Percentiles rank a stretch among this genome's conserved stretches.
These are phyloP conservation scores for Mycena polygramma DNA, from an alignment of 768 basidiomycete genomes.

Conservation along the genomic window DNA sequence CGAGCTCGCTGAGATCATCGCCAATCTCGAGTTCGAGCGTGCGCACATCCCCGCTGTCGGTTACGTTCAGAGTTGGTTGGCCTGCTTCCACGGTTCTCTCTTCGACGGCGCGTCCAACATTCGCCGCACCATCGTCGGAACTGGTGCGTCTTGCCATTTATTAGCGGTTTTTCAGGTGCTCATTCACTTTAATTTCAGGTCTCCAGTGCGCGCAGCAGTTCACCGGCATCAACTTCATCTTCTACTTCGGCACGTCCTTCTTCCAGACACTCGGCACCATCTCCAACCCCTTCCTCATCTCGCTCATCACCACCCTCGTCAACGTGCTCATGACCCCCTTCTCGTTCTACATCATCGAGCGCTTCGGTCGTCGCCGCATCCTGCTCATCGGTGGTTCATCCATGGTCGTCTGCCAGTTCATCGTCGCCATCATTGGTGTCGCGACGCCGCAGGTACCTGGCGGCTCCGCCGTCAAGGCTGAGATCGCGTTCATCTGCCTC, in stretches of 20 bases:
- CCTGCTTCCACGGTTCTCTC: slow-evolving; percentile 10
- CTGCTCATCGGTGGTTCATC: slow-evolving; percentile 1
- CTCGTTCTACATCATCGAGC: slow-evolving; percentile 14
- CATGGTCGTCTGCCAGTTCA: slow-evolving; percentile 15
- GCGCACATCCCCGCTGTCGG: slow-evolving; percentile 1
- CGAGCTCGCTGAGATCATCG: slow-evolving; percentile 14
- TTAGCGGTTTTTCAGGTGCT: too few species aligned
- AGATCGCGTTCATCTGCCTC: slow-evolving; percentile 12
- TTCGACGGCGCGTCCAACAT: slow-evolving; percentile 11
- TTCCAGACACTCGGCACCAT: slow-evolving; percentile 18
- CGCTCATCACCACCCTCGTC: slow-evolving; percentile 11
- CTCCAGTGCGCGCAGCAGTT: slow-evolving; percentile 9
- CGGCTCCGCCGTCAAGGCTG: slow-evolving; percentile 5
- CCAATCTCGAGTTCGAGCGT: not conserved
- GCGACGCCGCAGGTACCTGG: not conserved
- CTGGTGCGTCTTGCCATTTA: not conserved
- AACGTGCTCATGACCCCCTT: slow-evolving; percentile 3
- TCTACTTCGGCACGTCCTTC: slow-evolving; percentile 14
- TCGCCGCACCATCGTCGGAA: slow-evolving; percentile 9
- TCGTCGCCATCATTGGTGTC: slow-evolving; percentile 7
- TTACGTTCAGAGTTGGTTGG: slow-evolving; percentile 2
- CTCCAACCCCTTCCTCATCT: slow-evolving; percentile 9
- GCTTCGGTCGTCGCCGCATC: slow-evolving; percentile 5
- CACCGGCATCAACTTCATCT: slow-evolving; percentile 12
- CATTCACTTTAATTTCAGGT: not conserved